Base-by-base conservation (phyloP, 1,139 yeast species). In the Candida freyschussii region DNA sequence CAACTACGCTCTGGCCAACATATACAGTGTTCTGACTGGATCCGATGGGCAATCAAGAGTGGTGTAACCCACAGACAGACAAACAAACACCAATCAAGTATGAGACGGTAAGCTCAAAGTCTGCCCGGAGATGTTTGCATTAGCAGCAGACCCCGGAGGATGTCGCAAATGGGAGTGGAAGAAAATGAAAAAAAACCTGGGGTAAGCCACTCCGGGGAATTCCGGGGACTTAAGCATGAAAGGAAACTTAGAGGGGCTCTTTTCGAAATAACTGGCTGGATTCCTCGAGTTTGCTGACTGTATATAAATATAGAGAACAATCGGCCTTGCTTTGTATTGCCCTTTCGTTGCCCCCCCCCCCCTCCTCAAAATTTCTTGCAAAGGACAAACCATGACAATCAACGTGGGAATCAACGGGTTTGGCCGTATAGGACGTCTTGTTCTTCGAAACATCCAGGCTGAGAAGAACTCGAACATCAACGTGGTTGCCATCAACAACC, bases 341-440 rank as follows among this genome's bases (percentile, higher is more conserved):
- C n/a, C n/a, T 13, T n/a, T 22, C 23, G 13, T 26, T 12, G 24
- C 18, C 4, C 8, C 11, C 13, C n/a, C 17, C 17, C 17, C 13
- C 29, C 17, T 30, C 33, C 12, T 25, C 29, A 26, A 25, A 21
- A 21, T 30, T 23, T 12, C 17, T 19, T 21, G 20, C n/a, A 14
- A n/a, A 9, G 6, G 12, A 21, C 21, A 17, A 26, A 29, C 16
- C 25, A 40, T 37, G 54, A 27, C 50, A 20, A 39, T 50, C 40
- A 39, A 39, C 32, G 69, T 81, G 67, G 87, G 89, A 69, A 81
- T 82, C 66, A 82, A 82, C 78, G 93, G 93, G 59, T 82, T 82
- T 80, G 93, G 93, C 60, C 78, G 93, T 74, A 82, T 82, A 61
- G 93, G 93, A 55, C 81, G 93, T 63, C 61, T 72, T 37, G 93